phyloP scores from a whole-genome alignment of 1,284 basidiomycete species.

The Puccinia coronata region DNA sequence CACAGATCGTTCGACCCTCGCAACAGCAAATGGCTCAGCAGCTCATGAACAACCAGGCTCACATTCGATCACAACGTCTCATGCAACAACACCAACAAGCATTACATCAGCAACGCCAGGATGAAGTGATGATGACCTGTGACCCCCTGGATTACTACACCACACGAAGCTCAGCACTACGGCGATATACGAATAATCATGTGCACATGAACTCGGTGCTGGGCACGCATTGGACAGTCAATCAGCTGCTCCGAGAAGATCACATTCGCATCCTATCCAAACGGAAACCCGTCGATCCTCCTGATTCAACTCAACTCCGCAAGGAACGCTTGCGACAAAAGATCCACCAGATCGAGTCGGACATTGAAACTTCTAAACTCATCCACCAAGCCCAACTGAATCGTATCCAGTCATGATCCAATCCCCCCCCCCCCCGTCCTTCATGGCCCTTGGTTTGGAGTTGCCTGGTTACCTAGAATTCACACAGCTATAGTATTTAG shows the following conservation, averaged over 20 bases:
- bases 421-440: background rate
- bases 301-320: constrained; percentile 4
- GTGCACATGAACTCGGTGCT: constrained; percentile 44
- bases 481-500: no score
- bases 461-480: background rate
- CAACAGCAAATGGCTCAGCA: constrained; percentile 49
- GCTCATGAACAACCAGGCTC: constrained; percentile 32
- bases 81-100: constrained; percentile 36
- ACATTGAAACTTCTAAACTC: constrained; percentile 14
- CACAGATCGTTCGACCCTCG: constrained; percentile 27
- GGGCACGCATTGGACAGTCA: constrained; percentile 46
- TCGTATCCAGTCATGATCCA: constrained; percentile 19
- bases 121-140: constrained; percentile 33
- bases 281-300: background rate
- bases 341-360: constrained; percentile 23
- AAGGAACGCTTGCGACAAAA: constrained; percentile 34
- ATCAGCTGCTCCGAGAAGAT: constrained; percentile 32
- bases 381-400: constrained; percentile 26
- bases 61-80: constrained; percentile 37
- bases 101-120: constrained; percentile 4
- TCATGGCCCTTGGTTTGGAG: background rate
- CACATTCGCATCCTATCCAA: constrained; percentile 32
- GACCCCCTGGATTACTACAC: constrained; percentile 40
- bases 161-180: constrained; percentile 30
- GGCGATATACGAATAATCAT: constrained; percentile 39